Conservation (phyloP, 495 filamentous ascomycete species). For the Cetradonia linearis region DNA sequence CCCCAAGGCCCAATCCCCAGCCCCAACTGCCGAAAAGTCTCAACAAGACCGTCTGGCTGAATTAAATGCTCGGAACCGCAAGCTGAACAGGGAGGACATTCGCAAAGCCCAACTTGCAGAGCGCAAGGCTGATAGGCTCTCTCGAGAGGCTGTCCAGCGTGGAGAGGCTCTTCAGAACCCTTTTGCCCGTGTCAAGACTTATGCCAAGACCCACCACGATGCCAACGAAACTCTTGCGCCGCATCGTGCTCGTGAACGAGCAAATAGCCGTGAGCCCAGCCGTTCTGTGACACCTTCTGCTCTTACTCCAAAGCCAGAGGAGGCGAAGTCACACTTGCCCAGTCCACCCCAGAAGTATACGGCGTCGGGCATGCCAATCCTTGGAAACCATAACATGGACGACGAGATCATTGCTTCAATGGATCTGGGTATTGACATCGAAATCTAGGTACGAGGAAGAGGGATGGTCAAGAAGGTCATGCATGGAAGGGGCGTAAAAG, state of each 20-base stretch:
- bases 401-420: conserved; percentile 76
- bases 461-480: not conserved
- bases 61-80: conserved; percentile 69
- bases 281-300: conserved; percentile 40
- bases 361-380: conserved; percentile 49
- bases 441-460: conserved; percentile 38
- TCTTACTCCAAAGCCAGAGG: conserved; percentile 25
- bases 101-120: conserved; percentile 79
- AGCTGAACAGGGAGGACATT: conserved; percentile 66
- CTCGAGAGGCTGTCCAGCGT: conserved; percentile 46
- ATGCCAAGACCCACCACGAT: conserved; percentile 53
- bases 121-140: conserved; percentile 41
- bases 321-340: conserved; percentile 14
- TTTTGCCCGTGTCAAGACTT: conserved; percentile 52
- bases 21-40: conserved; percentile 33
- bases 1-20: conserved; percentile 31
- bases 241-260: conserved; percentile 22
- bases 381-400: conserved; percentile 64
- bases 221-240: conserved; percentile 29
- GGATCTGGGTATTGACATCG: conserved; percentile 74
- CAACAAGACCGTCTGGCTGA: conserved; percentile 67
- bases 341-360: conserved; percentile 29
- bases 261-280: conserved; percentile 31
- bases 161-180: conserved; percentile 44
- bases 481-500: not conserved